Base-by-base conservation (phyloP, 1,139 yeast genomes). In the Geotrichum siamense region DNA sequence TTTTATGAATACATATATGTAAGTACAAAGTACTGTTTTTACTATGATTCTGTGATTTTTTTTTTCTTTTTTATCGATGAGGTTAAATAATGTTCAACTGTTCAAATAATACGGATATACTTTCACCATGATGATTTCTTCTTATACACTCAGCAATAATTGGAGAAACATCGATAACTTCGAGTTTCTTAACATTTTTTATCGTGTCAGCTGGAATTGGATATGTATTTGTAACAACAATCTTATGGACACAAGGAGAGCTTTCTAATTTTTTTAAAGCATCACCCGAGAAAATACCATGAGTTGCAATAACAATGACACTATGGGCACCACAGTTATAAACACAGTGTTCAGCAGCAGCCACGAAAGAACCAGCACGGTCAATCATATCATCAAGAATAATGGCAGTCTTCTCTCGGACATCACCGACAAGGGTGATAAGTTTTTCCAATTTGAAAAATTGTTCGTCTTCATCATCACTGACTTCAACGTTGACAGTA, bases 81-180 rank as follows among this genome's bases (percentile, higher is more conserved):
- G n/a, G n/a, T 33, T 33, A 33, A 20, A 21, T 12, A 33, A 33
- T 12, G 19, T 19, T 21, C 37, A 33, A 21, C 21, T 94, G 86
- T 63, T 87, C 95, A 62, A 89, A 89, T 56, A 89, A 70, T 30
- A 87, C 95, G 28, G 94, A 83, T 52, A 89, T 89, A 52, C 94
- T 82, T 68, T 89, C 97, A 61, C 97, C 98, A 58, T 89, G 89
- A 64, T 93, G 98, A 63, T 91, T 96, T 69, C 99, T 82, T 70
- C 99, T 79, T 52, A 93, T 91, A 67, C 97, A 91, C 69, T 93
- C 99, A 28, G 98, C 97, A 61, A 93, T 83, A 46, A 91, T 89
- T 21, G 94, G 82, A 44, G 96, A 83, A 40, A 93, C 93, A 61
- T 93, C 98, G 58, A 93, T 91, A 40, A 86, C 83, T 10, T 79